A percentile compares a stretch with the other conserved stretches of the same genome.
Conservation (phyloP, 768 basidiomycete species). For the Auriscalpium orientale region DNA sequence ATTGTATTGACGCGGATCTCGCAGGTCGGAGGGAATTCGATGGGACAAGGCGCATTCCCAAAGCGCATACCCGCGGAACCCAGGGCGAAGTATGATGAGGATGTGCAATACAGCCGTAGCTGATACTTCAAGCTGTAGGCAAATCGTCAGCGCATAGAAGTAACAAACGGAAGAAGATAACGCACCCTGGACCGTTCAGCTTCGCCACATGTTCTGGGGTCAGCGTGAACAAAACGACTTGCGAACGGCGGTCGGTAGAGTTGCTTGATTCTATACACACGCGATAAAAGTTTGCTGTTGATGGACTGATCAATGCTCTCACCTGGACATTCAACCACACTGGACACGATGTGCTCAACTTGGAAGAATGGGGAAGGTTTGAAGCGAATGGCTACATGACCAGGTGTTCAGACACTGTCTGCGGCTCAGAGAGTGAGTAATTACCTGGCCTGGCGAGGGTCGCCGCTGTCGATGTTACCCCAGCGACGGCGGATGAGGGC, state of each 20-base stretch:
- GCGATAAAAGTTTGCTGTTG: slow-evolving; percentile 2
- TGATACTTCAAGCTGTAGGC: slow-evolving; percentile 57
- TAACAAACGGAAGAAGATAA: background rate
- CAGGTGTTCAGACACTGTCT: slow-evolving; percentile 4
- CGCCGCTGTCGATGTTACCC: too few species aligned
- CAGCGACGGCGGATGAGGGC: slow-evolving; percentile 24
- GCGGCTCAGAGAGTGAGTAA: too few species aligned
- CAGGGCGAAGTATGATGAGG: slow-evolving; percentile 61
- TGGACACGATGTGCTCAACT: slow-evolving; percentile 58
- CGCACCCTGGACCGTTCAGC: slow-evolving; percentile 38
- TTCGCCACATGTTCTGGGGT: slow-evolving; percentile 56
- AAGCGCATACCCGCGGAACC: slow-evolving; percentile 45
- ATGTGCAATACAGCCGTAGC: slow-evolving; percentile 84
- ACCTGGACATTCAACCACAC: slow-evolving; percentile 76
- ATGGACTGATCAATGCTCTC: slow-evolving; percentile 10
- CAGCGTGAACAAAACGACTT: slow-evolving; percentile 55
- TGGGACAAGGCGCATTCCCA: slow-evolving; percentile 50
- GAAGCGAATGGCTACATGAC: slow-evolving; percentile 55
- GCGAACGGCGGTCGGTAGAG: slow-evolving; percentile 68
- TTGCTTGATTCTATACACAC: slow-evolving; percentile 57
- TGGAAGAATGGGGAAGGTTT: slow-evolving; percentile 74
- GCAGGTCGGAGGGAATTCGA: slow-evolving; percentile 88
- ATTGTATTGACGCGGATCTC: slow-evolving; percentile 82
- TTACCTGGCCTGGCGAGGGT: too few species aligned
- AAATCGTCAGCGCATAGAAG: background rate